A percentile compares a stretch with the other conserved stretches of the same genome.
Evolutionary conservation across 441 rosid species (phyloP).

Genomic region (Brassica balearica): DNA sequence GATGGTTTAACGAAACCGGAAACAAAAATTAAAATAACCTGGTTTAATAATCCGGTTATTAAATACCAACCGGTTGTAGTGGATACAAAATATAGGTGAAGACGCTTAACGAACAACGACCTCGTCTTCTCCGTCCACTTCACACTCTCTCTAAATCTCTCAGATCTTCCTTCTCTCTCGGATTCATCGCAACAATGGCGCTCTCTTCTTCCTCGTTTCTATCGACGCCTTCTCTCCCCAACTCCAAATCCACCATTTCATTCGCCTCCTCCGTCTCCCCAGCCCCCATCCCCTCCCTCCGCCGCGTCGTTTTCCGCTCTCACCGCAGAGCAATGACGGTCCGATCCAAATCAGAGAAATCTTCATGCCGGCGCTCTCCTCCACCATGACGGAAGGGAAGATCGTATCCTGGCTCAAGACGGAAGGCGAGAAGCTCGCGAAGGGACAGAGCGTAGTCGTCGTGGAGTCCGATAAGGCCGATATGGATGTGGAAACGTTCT

Average conservation of each 20-base stretch:
- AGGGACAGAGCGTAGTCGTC: conserved; percentile 96
- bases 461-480: conserved; percentile 99
- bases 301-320: conserved; percentile 33
- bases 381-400: conserved; percentile 98
- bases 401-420: conserved; percentile 95
- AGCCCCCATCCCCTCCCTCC: conserved; percentile 44
- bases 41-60: conserved; percentile 27
- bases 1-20: conserved; percentile 26
- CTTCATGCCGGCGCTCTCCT: conserved; percentile 98
- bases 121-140: conserved; percentile 42
- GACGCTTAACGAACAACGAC: conserved; percentile 7
- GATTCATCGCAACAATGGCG: conserved; percentile 48
- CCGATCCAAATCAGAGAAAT: conserved; percentile 88
- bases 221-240: conserved; percentile 45
- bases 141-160: conserved; percentile 28
- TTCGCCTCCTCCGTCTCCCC: conserved; percentile 51
- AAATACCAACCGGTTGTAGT: neutral
- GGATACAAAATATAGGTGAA: conserved; percentile 6
- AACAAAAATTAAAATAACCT: neutral
- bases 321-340: conserved; percentile 46
- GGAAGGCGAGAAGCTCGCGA: conserved; percentile 88
- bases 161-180: conserved; percentile 29
- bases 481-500: conserved; percentile 98
- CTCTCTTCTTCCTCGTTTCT: conserved; percentile 53
- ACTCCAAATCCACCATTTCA: conserved; percentile 46